Base-by-base conservation (phyloP, 108 stramenopile genomes). In the Hondaea fermentalgiana region DNA sequence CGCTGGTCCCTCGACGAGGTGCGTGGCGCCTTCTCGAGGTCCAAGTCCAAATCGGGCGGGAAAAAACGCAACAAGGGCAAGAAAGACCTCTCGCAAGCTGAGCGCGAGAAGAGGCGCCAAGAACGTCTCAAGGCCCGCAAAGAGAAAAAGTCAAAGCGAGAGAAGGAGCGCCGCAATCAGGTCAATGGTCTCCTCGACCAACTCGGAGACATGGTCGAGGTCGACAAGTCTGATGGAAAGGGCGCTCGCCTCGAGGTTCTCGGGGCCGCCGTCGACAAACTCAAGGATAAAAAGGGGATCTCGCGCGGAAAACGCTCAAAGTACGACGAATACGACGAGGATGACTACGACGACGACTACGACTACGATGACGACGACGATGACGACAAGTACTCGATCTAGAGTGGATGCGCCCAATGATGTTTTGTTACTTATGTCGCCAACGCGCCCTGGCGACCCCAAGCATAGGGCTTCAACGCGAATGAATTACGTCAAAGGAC, bases 1-100 rank as follows among this genome's bases (percentile, higher is more conserved):
- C 45, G 76, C 23, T 83, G 76, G 76, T 83, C 76, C 49, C 76
- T 83, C 19, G 76, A 83, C 76, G 76, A 83, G 49, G 51, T 83
- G 5, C 45, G 51, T 17, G 51, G 51, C 45, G 51, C 45, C 6
- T 83, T 83, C 51, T 72, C 35, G 28, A 83, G 76, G 23, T 83
- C 76, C 49, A 53, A 47, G 49, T 53, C 76, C n/a, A 53, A 83
- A 10, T 35, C 25, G 14, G 42, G 8, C 6, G 76, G n/a, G 2
- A 83, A 83, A 35, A 83, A 83, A 35, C 35, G 35, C 35, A 35
- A 35, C 43, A 53, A 47, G 16, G 14, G 51, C 49, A 23, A 23
- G 5, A 8, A 83, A 23, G 16, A 83, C 49, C 4, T 83, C 5
- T 53, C 5, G 51, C n/a, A 83, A 6, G 76, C 1, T 1, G 76